Conservation (phyloP, 495 filamentous ascomycete genomes). For the Aspergillus nidulans region DNA sequence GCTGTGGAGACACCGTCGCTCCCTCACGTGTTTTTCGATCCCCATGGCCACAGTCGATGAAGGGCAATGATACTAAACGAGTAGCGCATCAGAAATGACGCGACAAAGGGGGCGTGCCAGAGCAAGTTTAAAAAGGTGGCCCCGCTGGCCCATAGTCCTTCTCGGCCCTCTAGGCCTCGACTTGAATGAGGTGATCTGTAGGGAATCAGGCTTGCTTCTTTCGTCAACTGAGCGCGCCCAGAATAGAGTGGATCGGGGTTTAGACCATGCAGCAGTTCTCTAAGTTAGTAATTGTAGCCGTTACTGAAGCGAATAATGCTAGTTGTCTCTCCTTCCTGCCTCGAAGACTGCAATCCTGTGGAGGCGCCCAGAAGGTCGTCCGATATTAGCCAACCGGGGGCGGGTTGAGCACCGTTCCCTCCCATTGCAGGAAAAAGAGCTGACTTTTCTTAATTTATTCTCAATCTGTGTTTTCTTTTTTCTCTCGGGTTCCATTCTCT, state of each 20-base stretch:
- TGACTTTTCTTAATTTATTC: constrained; percentile 16
- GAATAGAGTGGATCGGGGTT: constrained; percentile 26
- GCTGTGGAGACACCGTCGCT: constrained; percentile 27
- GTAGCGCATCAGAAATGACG: constrained; percentile 15
- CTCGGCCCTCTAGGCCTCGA: constrained; percentile 9
- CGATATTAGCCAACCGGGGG: constrained; percentile 15
- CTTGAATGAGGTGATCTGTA: constrained; percentile 10
- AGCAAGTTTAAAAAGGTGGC: constrained; percentile 19
- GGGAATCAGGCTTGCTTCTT: constrained; percentile 10
- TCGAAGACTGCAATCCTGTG: constrained; percentile 14
- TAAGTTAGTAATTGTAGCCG: constrained; percentile 14
- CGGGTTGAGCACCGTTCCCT: constrained; percentile 9
- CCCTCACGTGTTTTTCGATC: constrained; percentile 36
- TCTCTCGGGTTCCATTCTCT: constrained; percentile 3
- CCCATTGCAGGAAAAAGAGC: constrained; percentile 15
- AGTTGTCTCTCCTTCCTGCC: constrained; percentile 11
- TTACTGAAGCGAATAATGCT: neutral
- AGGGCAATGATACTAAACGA: constrained; percentile 9
- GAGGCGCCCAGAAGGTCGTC: constrained; percentile 19
- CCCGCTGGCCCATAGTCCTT: constrained; percentile 1
- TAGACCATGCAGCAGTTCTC: constrained; percentile 19
- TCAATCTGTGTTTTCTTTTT: constrained; percentile 5
- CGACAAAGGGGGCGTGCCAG: constrained; percentile 8
- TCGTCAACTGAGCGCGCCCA: constrained; percentile 13
- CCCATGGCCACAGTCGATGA: constrained; percentile 17